Percentiles rank a stretch among this genome's conserved stretches.
Conservation (phyloP, 306 rosid genomes). For the Quercus mongolica region DNA sequence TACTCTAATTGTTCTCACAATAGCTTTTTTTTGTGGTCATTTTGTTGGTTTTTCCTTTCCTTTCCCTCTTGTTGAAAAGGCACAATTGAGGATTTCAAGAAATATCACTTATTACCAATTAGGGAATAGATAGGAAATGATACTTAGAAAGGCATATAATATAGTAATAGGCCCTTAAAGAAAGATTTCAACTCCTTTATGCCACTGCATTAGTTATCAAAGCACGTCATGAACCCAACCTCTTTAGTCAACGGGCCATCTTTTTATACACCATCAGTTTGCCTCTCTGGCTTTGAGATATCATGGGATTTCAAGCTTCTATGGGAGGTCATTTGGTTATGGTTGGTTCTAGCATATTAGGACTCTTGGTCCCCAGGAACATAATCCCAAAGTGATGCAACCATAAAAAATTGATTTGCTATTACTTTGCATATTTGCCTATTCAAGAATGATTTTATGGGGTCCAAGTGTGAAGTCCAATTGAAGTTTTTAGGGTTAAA, state of each 20-base stretch:
- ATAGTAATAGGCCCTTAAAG: background rate
- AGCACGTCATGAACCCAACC: background rate
- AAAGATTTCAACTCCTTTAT: background rate
- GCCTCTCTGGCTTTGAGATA: background rate
- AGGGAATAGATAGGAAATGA: background rate
- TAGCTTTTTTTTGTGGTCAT: background rate
- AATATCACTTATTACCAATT: background rate
- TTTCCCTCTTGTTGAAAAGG: background rate
- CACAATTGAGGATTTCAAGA: background rate
- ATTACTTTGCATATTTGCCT: too few relatives aligned
- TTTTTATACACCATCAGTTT: background rate
- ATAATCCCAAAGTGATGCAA: too few relatives aligned
- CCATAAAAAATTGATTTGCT: too few relatives aligned
- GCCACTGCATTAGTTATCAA: background rate
- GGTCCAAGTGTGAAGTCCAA: too few relatives aligned
- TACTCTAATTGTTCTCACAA: background rate
- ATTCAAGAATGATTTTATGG: too few relatives aligned
- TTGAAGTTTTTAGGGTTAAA: too few relatives aligned
- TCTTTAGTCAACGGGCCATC: background rate
- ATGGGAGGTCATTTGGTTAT: background rate
- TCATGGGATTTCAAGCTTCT: background rate
- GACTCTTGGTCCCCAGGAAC: background rate
- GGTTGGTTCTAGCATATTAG: background rate
- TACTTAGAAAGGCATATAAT: background rate
- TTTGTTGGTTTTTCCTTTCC: background rate